Conservation (phyloP, 2,329 filamentous ascomycete genomes). For the Plectosphaerella cucumerina region DNA sequence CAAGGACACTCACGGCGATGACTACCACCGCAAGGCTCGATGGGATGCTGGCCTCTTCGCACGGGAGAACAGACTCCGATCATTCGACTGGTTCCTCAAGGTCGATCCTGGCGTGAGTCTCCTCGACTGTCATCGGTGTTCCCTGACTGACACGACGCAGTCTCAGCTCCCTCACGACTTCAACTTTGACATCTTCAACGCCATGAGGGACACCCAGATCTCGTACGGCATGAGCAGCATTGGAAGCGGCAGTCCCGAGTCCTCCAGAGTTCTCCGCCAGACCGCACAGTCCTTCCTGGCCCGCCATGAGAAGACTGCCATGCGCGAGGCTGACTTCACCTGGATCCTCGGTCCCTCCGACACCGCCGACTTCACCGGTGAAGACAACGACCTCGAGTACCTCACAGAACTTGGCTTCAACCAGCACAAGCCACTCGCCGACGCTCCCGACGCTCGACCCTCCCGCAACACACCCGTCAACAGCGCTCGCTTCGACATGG, state of each 20-base stretch:
- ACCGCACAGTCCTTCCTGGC: slow-evolving; percentile 41
- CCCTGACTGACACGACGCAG: slow-evolving; percentile 26
- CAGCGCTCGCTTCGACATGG: slow-evolving; percentile 52
- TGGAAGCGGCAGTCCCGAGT: slow-evolving; percentile 37
- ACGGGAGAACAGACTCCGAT: slow-evolving; percentile 64
- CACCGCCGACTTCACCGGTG: slow-evolving; percentile 1
- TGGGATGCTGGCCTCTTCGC: slow-evolving; percentile 86
- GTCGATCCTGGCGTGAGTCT: slow-evolving; percentile 56
- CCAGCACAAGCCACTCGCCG: neutral
- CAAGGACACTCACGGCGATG: slow-evolving; percentile 54
- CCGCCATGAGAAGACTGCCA: slow-evolving; percentile 35
- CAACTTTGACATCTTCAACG: slow-evolving; percentile 81
- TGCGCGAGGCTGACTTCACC: slow-evolving; percentile 42
- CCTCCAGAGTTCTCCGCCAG: slow-evolving; percentile 40
- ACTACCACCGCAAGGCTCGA: slow-evolving; percentile 71
- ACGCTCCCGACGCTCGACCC: slow-evolving; percentile 3
- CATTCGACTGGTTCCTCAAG: slow-evolving; percentile 58
- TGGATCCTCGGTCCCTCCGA: slow-evolving; percentile 37
- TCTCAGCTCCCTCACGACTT: slow-evolving; percentile 55
- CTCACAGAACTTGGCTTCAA: slow-evolving; percentile 1
- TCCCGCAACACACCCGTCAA: slow-evolving; percentile 7
- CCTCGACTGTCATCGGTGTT: neutral
- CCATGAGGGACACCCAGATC: slow-evolving; percentile 80
- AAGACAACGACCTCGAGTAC: slow-evolving; percentile 9
- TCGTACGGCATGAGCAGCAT: slow-evolving; percentile 65